A percentile compares a stretch with the other conserved stretches of the same genome.
Evolutionary conservation across 2,329 filamentous ascomycete genomes (phyloP).

Genomic region (Albifimbria verrucaria): DNA sequence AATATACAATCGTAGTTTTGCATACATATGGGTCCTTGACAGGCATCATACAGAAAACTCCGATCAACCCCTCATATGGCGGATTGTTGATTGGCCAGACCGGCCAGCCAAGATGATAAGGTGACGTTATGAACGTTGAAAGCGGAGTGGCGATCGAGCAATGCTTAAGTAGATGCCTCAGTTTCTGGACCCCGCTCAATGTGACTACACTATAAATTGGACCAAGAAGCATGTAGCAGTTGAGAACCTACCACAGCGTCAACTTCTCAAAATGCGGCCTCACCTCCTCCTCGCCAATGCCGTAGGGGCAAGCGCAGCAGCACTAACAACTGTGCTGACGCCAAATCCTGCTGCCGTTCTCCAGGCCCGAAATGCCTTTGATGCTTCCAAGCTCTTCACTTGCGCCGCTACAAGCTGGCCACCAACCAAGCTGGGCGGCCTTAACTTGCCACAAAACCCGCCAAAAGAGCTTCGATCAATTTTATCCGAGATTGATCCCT

Average conservation of each 20-base stretch:
- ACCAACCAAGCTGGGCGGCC: constrained; percentile 9
- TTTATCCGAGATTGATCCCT: constrained; percentile 28
- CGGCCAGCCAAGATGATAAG: not conserved
- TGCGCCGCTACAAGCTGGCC: constrained; percentile 20
- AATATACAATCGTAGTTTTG: not conserved
- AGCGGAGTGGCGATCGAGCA: not conserved
- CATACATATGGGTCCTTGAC: not conserved
- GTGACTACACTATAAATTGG: too few relatives aligned
- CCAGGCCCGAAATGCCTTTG: not conserved
- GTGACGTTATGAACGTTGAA: not conserved
- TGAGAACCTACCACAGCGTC: not conserved
- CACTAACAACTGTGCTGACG: not conserved
- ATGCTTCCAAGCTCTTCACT: constrained; percentile 8
- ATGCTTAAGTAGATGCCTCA: not conserved
- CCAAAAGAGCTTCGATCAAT: constrained; percentile 14
- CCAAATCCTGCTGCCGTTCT: not conserved
- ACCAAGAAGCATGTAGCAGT: not conserved
- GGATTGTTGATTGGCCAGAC: not conserved
- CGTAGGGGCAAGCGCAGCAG: not conserved
- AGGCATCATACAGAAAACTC: not conserved
- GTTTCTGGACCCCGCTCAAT: not conserved
- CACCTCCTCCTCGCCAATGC: not conserved
- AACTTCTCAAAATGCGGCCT: not conserved
- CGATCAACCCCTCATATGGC: not conserved
- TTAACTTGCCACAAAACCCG: constrained; percentile 17